These are phyloP conservation scores for Ceratobasidium sp. DNA, from an alignment of 1,284 basidiomycete genomes.

Conservation along the genomic window DNA sequence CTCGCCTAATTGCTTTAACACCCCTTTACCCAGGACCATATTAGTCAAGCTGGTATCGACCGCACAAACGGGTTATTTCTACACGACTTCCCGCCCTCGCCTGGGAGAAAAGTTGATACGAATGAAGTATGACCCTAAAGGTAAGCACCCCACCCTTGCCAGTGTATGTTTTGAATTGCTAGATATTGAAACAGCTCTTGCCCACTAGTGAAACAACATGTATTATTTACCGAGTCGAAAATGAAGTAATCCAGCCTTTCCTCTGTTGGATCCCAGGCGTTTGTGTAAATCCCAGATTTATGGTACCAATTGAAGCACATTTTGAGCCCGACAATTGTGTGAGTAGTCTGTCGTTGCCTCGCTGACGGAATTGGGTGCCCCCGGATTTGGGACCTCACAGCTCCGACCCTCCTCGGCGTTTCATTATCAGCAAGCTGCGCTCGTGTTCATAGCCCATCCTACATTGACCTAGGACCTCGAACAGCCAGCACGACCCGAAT, in stretches of 20 bases:
- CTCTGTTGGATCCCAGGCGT: background rate
- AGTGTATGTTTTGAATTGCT: background rate
- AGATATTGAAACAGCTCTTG: background rate
- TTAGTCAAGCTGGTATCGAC: slow-evolving; percentile 86
- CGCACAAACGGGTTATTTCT: slow-evolving; percentile 88
- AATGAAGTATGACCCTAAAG: slow-evolving; percentile 87
- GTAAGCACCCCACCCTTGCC: no score
- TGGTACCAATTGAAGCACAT: no score
- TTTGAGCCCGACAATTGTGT: background rate
- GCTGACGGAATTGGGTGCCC: no score
- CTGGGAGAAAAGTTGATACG: slow-evolving; percentile 74
- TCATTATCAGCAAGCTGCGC: background rate
- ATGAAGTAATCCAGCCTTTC: slow-evolving; percentile 3
- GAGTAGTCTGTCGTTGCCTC: background rate
- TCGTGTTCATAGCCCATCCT: background rate
- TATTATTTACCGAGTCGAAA: slow-evolving; percentile 36
- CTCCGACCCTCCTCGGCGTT: no score
- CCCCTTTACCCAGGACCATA: slow-evolving; percentile 67
- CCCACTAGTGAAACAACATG: slow-evolving; percentile 31
- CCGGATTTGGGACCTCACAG: no score
- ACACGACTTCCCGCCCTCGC: slow-evolving; percentile 76
- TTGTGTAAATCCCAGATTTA: background rate
- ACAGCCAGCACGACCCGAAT: background rate
- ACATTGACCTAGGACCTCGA: background rate
- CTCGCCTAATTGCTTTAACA: slow-evolving; percentile 5